These are phyloP conservation scores for Loxodes magnus DNA, from an alignment of 73 alveolate genomes.

Conservation along the genomic window DNA sequence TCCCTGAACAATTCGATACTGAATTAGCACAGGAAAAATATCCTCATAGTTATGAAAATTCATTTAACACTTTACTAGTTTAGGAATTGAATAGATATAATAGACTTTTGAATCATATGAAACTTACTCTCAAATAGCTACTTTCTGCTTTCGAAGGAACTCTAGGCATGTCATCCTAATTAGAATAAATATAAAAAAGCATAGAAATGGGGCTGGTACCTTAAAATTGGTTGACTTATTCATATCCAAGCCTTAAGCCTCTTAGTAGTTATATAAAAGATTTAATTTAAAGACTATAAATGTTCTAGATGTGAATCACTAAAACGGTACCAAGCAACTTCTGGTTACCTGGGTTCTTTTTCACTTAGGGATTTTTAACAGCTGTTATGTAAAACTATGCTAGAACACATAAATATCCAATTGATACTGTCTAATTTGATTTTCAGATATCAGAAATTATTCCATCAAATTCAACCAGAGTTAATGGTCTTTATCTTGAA, in stretches of 20 bases:
- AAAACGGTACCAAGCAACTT: constrained; percentile 92
- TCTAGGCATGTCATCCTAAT: constrained; percentile 83
- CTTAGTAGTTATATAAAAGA: constrained; percentile 98
- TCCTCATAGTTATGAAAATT: constrained; percentile 94
- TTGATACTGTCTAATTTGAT: constrained; percentile 94
- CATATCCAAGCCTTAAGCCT: constrained; percentile 99
- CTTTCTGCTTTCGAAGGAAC: constrained; percentile 89
- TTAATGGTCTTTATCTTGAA: constrained; percentile 89
- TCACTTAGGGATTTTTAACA: constrained; percentile 98
- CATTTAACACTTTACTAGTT: constrained; percentile 97
- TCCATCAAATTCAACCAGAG: constrained; percentile 89
- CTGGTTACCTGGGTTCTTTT: constrained; percentile 97
- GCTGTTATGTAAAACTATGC: constrained; percentile 99
- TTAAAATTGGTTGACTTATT: constrained; percentile 85
- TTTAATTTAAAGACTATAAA: constrained; percentile 87
- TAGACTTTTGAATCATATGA: constrained; percentile 36
- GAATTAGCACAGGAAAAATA: constrained; percentile 51
- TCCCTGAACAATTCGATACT: constrained; percentile 7
- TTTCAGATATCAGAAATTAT: constrained; percentile 35
- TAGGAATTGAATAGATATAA: constrained; percentile 97
- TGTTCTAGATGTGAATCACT: constrained; percentile 87
- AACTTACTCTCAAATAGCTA: constrained; percentile 64
- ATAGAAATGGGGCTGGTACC: constrained; percentile 96
- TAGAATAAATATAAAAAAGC: constrained; percentile 88
- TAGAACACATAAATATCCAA: constrained; percentile 91